A percentile compares a stretch with the other conserved stretches of the same genome.
These are phyloP conservation scores for Heracleum sosnowskyi DNA, from an alignment of 129 eudicot genomes.

Conservation along the genomic window DNA sequence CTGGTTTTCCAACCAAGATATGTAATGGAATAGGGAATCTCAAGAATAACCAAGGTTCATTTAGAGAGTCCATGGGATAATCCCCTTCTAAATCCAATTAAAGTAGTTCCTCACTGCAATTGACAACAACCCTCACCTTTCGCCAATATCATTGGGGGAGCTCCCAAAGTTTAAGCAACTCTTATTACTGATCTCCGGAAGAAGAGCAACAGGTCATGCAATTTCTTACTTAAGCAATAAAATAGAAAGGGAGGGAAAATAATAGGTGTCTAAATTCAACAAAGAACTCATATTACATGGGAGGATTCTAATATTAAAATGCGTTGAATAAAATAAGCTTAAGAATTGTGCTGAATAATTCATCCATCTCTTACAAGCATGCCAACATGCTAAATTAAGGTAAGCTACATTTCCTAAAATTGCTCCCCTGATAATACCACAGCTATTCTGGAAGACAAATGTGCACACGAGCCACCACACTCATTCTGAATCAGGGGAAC, in stretches of 20 bases:
- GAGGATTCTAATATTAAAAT: not conserved
- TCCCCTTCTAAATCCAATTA: no score
- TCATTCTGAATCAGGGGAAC: slow-evolving; percentile 23
- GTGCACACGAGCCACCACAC: not conserved
- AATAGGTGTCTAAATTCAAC: not conserved
- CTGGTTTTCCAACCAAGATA: no score
- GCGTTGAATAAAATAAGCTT: not conserved
- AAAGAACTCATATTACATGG: not conserved
- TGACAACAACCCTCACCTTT: not conserved
- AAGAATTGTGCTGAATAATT: not conserved
- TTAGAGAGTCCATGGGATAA: no score
- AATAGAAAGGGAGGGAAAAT: not conserved
- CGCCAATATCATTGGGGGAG: not conserved
- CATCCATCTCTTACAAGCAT: slow-evolving; percentile 3
- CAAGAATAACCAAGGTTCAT: no score
- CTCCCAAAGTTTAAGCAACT: not conserved
- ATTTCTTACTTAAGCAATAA: not conserved
- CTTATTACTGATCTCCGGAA: not conserved
- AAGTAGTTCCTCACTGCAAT: not conserved
- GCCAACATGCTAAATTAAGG: not conserved
- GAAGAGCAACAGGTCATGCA: not conserved
- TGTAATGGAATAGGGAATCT: no score
- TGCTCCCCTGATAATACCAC: not conserved
- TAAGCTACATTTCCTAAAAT: not conserved
- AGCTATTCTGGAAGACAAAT: not conserved